Conservation (phyloP, 805 yeast genomes). For the Metschnikowia gelsemii region DNA sequence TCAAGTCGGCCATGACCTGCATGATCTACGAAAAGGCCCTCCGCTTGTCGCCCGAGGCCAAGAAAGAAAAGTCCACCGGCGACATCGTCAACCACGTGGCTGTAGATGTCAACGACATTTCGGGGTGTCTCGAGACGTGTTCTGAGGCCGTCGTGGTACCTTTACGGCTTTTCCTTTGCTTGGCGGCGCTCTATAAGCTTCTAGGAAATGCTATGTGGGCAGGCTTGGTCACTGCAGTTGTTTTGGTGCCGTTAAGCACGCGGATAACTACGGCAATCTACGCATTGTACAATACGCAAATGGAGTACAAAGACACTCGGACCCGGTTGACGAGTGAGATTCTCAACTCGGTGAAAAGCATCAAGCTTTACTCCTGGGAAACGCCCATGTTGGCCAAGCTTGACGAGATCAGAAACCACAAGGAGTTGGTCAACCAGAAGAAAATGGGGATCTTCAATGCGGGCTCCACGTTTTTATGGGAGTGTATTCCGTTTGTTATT, state of each 20-base stretch:
- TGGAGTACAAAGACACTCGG: conserved; percentile 62
- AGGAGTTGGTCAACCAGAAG: conserved; percentile 52
- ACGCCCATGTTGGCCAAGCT: conserved; percentile 56
- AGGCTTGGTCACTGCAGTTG: conserved; percentile 51
- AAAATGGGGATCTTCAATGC: conserved; percentile 43
- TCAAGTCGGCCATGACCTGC: conserved; percentile 55
- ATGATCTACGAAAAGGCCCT: conserved; percentile 71
- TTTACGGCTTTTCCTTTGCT: conserved; percentile 50
- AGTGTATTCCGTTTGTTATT: conserved; percentile 38
- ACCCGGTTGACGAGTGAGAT: conserved; percentile 60
- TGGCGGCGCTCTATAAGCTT: conserved; percentile 53
- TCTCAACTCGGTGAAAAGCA: conserved; percentile 57
- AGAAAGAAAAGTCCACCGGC: conserved; percentile 63
- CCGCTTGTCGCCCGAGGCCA: conserved; percentile 62
- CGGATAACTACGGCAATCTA: conserved; percentile 44
- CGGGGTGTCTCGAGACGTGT: conserved; percentile 52
- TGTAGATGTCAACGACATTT: conserved; percentile 65
- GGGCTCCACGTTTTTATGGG: conserved; percentile 35
- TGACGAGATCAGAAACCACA: conserved; percentile 52
- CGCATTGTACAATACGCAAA: conserved; percentile 50
- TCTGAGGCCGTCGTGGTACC: conserved; percentile 51
- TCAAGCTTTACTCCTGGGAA: conserved; percentile 72
- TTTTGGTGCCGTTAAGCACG: conserved; percentile 61
- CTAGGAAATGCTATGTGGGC: conserved; percentile 60
- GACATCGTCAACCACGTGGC: conserved; percentile 78